Evolutionary conservation across 305 asterid genomes (phyloP).

Genomic region (Solanum hybrid): DNA sequence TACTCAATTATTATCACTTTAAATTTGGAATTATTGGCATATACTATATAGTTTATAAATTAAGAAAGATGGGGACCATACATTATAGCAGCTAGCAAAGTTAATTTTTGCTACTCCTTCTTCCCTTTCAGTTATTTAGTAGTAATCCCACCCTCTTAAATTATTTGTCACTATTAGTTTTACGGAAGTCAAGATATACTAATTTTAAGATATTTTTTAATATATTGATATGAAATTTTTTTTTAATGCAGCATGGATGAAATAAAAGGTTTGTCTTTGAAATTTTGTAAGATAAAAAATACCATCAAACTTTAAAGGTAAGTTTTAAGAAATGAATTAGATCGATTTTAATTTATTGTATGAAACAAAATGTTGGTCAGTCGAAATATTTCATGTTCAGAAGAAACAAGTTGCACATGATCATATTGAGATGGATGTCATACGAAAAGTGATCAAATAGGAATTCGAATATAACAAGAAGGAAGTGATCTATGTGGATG

Average conservation of each 20-base stretch:
- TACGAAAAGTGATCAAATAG: not conserved
- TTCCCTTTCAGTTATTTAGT: not conserved
- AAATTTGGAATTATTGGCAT: not conserved
- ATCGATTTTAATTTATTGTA: not conserved
- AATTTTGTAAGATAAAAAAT: too few relatives aligned
- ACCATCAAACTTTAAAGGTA: fast-evolving
- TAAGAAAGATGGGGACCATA: not conserved
- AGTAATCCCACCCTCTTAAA: not conserved
- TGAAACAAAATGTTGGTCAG: fast-evolving
- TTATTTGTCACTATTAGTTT: not conserved
- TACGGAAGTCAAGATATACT: not conserved
- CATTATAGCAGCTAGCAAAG: not conserved
- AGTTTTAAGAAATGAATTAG: fast-evolving
- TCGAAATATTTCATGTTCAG: fast-evolving
- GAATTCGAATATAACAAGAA: not conserved
- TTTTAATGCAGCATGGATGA: not conserved
- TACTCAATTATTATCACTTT: not conserved
- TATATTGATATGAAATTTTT: too few relatives aligned
- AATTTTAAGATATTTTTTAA: not conserved
- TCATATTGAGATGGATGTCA: not conserved
- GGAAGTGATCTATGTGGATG: not conserved
- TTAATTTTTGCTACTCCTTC: not conserved
- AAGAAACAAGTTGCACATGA: not conserved
- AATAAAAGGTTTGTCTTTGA: fast-evolving
- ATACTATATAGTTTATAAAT: not conserved